phyloP scores from a whole-genome alignment of 257 asterid species.

The Przewalskia tangutica region DNA sequence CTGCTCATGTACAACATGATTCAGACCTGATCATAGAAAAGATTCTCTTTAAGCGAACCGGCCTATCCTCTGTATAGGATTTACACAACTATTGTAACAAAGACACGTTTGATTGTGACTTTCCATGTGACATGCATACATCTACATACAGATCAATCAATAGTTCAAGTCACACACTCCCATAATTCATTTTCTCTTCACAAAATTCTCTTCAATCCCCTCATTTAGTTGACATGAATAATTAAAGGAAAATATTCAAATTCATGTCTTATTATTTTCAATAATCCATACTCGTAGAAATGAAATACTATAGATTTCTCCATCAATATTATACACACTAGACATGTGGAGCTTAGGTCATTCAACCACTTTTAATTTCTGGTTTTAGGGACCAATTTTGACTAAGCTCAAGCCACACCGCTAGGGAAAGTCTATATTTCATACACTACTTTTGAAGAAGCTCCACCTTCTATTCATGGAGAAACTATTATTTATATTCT shows the following conservation, averaged over 20 bases:
- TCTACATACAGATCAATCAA: background rate
- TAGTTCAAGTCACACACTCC: conserved; percentile 3
- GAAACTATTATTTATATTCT: no score
- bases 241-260: background rate
- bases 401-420: no score
- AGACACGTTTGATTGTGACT: background rate
- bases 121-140: background rate
- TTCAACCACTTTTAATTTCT: no score
- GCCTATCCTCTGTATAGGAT: conserved; percentile 2
- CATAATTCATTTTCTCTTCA: background rate
- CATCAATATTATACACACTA: no score
- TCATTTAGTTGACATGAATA: background rate
- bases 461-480: no score
- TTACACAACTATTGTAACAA: background rate
- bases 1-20: no score
- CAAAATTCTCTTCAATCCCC: background rate
- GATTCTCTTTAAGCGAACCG: background rate
- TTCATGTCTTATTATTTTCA: background rate
- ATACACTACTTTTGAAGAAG: no score
- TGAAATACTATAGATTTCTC: background rate
- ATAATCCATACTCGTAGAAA: background rate
- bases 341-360: no score
- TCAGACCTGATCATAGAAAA: no score
- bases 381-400: no score
- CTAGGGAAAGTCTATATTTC: no score